Base-by-base conservation (phyloP, 371 early-diverging fungal genomes). In the Lichtheimia corymbifera region DNA sequence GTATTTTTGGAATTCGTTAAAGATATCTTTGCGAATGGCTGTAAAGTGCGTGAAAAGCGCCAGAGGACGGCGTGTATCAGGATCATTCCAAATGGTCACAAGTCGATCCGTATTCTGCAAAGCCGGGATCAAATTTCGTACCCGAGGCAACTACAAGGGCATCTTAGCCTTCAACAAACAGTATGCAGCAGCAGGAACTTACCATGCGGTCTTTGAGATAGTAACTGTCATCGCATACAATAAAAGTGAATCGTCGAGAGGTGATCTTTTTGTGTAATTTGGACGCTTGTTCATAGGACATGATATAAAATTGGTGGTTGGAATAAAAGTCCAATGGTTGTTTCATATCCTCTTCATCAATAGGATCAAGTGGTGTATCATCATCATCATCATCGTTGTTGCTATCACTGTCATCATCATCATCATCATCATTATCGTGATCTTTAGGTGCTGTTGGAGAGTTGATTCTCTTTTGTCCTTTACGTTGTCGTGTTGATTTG, bases 11-110 rank as follows among this genome's bases (percentile, higher is more conserved):
- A 80, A 68, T 11, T 60, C 70, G 0, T 73, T 55, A 69, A 85
- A 88, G 2, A 75, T 12, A 4, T 51, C 58, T 24, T 68, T 68
- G 28, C 75, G 61, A 43, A 89, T 52, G 1, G 78, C 68, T n/a
- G 30, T 58, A 15, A 91, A 62, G 43, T 83, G 81, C 6, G 87
- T 65, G 59, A 64, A 91, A 7, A 92, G 63, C 43, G 88, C 89
- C 0, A 78, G 35, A 2, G 91, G 89, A 40, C 83, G 35, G 2
- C 73, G 24, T 77, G 79, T n/a, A 80, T 65, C 6, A 82, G 79
- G 7, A 86, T 86, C 24, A 82, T 86, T 7, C 86, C 88, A 5
- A 70, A 67, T 5, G 79, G 56, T 1, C 77, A 58, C 13, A 86
- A 64, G 1, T 71, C 77, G 28, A 24, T 18, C 24, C 9, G 59